A percentile compares a stretch with the other conserved stretches of the same genome.
Conservation (phyloP, 1,139 yeast genomes). For the Blastobotrys proliferans region DNA sequence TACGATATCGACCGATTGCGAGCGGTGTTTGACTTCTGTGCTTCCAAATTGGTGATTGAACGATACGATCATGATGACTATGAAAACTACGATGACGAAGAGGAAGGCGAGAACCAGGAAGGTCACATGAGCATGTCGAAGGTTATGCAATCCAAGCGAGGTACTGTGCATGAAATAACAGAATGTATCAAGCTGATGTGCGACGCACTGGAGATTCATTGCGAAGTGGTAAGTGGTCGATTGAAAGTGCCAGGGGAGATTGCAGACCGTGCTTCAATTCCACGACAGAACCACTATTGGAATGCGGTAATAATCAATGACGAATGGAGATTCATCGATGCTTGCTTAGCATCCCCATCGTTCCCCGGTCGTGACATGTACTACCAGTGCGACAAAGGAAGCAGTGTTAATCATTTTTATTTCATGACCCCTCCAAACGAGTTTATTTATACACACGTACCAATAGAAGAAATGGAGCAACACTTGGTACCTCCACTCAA, state of each 20-base stretch:
- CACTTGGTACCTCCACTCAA: conserved; percentile 83
- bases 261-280: conserved; percentile 36
- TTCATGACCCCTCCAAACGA: conserved; percentile 74
- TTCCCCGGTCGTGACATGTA: conserved; percentile 39
- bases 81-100: conserved; percentile 19
- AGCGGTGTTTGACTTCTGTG: conserved; percentile 57
- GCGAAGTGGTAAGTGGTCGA: conserved; percentile 78
- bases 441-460: conserved; percentile 80
- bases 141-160: conserved; percentile 41
- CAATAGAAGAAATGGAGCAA: conserved; percentile 72
- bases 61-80: conserved; percentile 22
- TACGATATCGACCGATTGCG: conserved; percentile 53
- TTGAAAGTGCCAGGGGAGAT: conserved; percentile 71
- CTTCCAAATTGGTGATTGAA: conserved; percentile 46
- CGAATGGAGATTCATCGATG: conserved; percentile 77
- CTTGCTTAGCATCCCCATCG: conserved; percentile 53
- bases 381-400: conserved; percentile 31
- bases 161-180: conserved; percentile 72
- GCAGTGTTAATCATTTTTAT: conserved; percentile 50
- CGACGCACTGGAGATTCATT: conserved; percentile 62
- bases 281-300: conserved; percentile 82
- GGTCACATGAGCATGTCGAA: conserved; percentile 23
- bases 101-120: conserved; percentile 16
- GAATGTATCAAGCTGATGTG: conserved; percentile 72
- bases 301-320: conserved; percentile 68